Conservation (phyloP, 129 eudicot species). For the Tagetes patula region DNA sequence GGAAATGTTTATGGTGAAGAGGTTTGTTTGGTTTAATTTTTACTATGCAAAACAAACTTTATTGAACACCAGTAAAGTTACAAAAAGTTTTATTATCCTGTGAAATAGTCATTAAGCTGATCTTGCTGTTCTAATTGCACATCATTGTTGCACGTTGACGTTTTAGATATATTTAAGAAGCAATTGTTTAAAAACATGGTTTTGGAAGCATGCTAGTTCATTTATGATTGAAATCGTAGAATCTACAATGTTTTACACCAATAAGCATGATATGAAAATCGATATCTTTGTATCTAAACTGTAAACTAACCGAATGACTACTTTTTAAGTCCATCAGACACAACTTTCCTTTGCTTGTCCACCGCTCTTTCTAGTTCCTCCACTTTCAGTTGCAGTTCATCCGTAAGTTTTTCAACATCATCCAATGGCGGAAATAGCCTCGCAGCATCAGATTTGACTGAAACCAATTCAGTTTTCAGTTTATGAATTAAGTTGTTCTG, state of each 20-base stretch:
- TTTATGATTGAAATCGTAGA: too few relatives aligned
- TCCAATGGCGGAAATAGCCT: background rate
- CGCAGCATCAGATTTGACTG: background rate
- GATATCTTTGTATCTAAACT: background rate
- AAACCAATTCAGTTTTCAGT: conserved; percentile 28
- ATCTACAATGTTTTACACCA: too few relatives aligned
- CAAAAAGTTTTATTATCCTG: too few relatives aligned
- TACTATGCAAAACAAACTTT: background rate
- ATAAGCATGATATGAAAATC: too few relatives aligned
- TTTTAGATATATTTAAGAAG: too few relatives aligned
- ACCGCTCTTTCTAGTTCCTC: conserved; percentile 51
- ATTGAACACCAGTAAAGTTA: background rate
- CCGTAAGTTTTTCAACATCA: conserved; percentile 20
- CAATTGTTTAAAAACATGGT: background rate
- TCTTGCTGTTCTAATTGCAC: too few relatives aligned
- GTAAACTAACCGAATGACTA: background rate
- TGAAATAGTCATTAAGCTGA: too few relatives aligned
- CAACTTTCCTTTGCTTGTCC: background rate
- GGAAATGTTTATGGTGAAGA: too few relatives aligned
- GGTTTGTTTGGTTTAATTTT: too few relatives aligned
- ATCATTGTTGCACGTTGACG: too few relatives aligned
- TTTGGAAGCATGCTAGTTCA: background rate
- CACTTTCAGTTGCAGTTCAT: conserved; percentile 42
- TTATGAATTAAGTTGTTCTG: conserved; percentile 37
- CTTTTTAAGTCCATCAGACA: background rate